Evolutionary conservation across 1,139 yeast genomes (phyloP).

Genomic region (Tardiomyces blankii): DNA sequence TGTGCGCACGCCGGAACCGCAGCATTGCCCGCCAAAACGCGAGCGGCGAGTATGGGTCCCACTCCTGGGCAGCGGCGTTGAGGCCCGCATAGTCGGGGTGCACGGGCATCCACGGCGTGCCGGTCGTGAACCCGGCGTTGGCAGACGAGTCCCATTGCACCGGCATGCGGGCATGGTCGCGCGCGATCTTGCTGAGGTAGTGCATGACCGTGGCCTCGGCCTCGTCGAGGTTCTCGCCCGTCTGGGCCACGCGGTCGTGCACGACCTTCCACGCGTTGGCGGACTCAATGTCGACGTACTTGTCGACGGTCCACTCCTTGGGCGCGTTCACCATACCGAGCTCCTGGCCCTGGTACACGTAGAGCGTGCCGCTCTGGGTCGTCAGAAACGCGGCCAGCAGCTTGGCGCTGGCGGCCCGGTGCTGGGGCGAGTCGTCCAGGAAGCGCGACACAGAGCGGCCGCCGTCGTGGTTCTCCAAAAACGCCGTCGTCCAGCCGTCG

Average conservation of each 20-base stretch:
- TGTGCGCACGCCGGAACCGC: constrained; percentile 34
- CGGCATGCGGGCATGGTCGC: constrained; percentile 50
- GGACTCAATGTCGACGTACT: constrained; percentile 41
- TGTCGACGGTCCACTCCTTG: constrained; percentile 38
- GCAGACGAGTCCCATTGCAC: constrained; percentile 43
- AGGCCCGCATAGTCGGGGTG: constrained; percentile 39
- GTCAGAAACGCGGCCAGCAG: constrained; percentile 37
- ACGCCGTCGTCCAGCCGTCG: constrained; percentile 51
- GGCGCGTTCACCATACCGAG: constrained; percentile 42
- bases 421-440: constrained; percentile 34
- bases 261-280: constrained; percentile 19
- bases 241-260: constrained; percentile 19
- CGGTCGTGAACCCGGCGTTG: constrained; percentile 40
- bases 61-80: constrained; percentile 37
- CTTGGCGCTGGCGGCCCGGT: constrained; percentile 33
- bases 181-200: constrained; percentile 10
- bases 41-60: constrained; percentile 38
- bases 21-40: constrained; percentile 37
- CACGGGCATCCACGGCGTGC: constrained; percentile 45
- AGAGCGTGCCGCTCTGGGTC: constrained; percentile 44
- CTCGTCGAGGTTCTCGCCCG: constrained; percentile 24
- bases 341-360: constrained; percentile 52
- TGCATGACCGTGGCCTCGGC: constrained; percentile 11
- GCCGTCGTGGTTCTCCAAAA: constrained; percentile 50
- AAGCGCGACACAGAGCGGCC: constrained; percentile 44